phyloP scores from a whole-genome alignment of 1,284 basidiomycete species.

The Pseudozyma sp. region DNA sequence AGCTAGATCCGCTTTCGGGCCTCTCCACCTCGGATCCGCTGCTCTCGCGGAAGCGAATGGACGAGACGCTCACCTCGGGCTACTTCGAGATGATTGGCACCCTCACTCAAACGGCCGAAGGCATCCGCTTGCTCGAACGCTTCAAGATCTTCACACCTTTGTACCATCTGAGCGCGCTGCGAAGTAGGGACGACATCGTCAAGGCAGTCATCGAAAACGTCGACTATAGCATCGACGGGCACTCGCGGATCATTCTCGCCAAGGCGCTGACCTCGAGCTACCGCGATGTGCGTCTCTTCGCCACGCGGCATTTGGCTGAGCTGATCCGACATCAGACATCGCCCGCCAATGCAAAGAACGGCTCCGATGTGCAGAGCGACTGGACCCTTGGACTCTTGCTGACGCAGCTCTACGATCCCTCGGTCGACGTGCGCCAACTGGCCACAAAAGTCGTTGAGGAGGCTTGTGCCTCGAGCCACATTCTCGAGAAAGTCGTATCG shows the following conservation, averaged over 20 bases:
- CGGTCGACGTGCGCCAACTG: slow-evolving; percentile 86
- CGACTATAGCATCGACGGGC: slow-evolving; percentile 72
- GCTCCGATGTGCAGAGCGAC: slow-evolving; percentile 34
- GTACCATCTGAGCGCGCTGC: slow-evolving; percentile 90
- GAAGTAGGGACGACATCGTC: slow-evolving; percentile 89
- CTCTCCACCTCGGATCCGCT: slow-evolving; percentile 74
- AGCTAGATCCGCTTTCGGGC: slow-evolving; percentile 83
- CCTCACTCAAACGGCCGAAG: slow-evolving; percentile 86
- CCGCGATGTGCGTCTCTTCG: slow-evolving; percentile 76
- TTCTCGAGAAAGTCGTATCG: slow-evolving; percentile 89
- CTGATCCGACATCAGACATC: slow-evolving; percentile 52
- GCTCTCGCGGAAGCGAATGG: slow-evolving; percentile 84
- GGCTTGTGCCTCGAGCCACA: slow-evolving; percentile 84
- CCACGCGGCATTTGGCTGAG: slow-evolving; percentile 85
- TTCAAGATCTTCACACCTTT: slow-evolving; percentile 93
- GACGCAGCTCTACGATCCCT: slow-evolving; percentile 94
- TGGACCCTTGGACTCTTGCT: slow-evolving; percentile 76
- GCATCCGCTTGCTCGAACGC: slow-evolving; percentile 87
- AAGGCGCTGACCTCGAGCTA: slow-evolving; percentile 81
- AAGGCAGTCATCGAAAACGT: slow-evolving; percentile 90
- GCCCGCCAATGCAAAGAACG: slow-evolving; percentile 24
- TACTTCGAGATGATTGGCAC: slow-evolving; percentile 97
- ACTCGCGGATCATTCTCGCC: slow-evolving; percentile 76
- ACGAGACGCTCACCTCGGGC: slow-evolving; percentile 86
- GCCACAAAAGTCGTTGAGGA: slow-evolving; percentile 90